Percentiles rank a stretch among this genome's conserved stretches.
Conservation (phyloP, 768 basidiomycete genomes). For the Hypholoma fasciculare region DNA sequence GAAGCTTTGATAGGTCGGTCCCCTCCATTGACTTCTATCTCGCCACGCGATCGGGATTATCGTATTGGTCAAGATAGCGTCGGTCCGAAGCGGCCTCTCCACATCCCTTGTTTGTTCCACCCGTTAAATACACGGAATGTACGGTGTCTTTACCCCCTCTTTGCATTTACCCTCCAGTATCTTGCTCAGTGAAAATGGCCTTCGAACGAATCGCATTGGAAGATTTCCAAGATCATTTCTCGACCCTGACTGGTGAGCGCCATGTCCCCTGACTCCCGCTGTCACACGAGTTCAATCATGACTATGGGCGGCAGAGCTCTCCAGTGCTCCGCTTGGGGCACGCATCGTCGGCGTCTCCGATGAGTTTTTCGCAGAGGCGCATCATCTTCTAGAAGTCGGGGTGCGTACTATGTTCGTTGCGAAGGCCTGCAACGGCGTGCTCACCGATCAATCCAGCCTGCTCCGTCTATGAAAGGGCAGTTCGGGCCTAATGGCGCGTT, state of each 20-base stretch:
- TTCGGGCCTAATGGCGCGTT: conserved; percentile 96
- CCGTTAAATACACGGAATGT: not conserved
- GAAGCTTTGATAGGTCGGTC: not conserved
- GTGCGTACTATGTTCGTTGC: conserved; percentile 41
- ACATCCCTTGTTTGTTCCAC: not conserved
- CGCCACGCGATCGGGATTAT: conserved; percentile 2
- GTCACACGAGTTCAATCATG: conserved; percentile 34
- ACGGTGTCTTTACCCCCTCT: not conserved
- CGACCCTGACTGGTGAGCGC: conserved; percentile 48
- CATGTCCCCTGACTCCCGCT: not conserved
- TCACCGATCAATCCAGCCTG: conserved; percentile 54
- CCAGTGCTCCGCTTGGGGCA: conserved; percentile 82
- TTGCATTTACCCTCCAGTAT: not conserved
- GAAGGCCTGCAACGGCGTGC: not conserved
- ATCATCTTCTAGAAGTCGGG: conserved; percentile 79
- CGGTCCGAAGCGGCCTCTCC: conserved; percentile 4
- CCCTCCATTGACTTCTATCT: conserved; percentile 5
- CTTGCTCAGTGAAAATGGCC: conserved; percentile 34
- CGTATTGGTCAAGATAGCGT: not conserved
- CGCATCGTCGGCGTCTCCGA: conserved; percentile 78
- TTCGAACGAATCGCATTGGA: conserved; percentile 42
- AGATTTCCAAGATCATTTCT: conserved; percentile 47
- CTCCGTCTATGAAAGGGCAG: conserved; percentile 89
- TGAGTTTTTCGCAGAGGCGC: conserved; percentile 93
- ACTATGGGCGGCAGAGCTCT: conserved; percentile 65